A percentile compares a stretch with the other conserved stretches of the same genome.
Evolutionary conservation across 2,329 filamentous ascomycete species (phyloP).

Genomic region (Talaromyces sp.): DNA sequence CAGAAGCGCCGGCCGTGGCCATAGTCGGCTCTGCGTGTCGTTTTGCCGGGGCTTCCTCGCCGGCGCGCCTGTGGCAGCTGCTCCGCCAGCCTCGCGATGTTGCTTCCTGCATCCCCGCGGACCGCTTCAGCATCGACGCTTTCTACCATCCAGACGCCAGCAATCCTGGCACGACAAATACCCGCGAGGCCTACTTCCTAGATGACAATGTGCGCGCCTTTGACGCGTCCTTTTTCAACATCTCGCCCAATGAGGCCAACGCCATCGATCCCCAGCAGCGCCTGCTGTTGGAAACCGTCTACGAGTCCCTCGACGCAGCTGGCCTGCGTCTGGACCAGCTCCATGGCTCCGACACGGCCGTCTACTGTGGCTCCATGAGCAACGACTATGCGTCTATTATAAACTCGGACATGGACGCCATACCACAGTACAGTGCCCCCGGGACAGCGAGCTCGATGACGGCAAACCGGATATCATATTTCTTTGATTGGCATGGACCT

Average conservation of each 20-base stretch:
- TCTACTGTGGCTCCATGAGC: constrained; percentile 21
- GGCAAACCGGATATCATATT: constrained; percentile 37
- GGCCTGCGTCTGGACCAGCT: constrained; percentile 16
- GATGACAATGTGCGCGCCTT: constrained; percentile 18
- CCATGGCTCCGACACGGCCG: constrained; percentile 20
- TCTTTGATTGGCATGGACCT: constrained; percentile 36
- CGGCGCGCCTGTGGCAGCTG: constrained; percentile 11
- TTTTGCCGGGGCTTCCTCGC: constrained; percentile 1
- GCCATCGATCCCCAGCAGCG: constrained; percentile 30
- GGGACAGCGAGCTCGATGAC: neutral
- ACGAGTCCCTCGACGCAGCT: constrained; percentile 29
- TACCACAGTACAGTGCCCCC: neutral
- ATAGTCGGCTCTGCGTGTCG: constrained; percentile 8
- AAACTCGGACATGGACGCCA: neutral
- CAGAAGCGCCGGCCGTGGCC: neutral
- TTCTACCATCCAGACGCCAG: constrained; percentile 24
- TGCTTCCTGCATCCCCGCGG: neutral
- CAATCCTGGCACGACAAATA: constrained; percentile 24
- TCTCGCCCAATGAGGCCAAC: constrained; percentile 17
- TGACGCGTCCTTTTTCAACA: constrained; percentile 21
- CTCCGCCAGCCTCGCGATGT: constrained; percentile 12
- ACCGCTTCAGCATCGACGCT: constrained; percentile 13
- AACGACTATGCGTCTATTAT: constrained; percentile 28
- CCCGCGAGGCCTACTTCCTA: constrained; percentile 19
- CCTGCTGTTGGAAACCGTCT: constrained; percentile 31